These are phyloP conservation scores for Acer campestre DNA, from an alignment of 345 rosid genomes.

Conservation along the genomic window DNA sequence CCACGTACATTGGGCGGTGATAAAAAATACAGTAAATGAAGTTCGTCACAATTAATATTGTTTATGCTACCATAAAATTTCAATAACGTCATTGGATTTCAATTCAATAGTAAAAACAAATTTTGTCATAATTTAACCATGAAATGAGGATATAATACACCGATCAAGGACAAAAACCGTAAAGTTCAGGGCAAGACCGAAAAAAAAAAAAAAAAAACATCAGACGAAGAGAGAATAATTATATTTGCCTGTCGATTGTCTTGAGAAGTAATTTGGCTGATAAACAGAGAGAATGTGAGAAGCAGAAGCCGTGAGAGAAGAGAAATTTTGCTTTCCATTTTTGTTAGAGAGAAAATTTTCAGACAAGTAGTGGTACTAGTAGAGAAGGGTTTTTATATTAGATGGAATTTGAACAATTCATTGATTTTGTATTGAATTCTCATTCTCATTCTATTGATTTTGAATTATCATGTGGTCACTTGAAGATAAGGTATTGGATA, in stretches of 20 bases:
- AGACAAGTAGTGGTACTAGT: neutral
- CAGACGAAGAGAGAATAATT: too few species aligned
- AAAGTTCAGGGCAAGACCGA: neutral
- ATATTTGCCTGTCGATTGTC: slow-evolving; percentile 27
- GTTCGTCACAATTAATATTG: too few species aligned
- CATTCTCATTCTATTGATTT: too few species aligned
- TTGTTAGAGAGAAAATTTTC: neutral
- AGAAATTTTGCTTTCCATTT: slow-evolving; percentile 13
- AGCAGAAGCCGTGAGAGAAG: slow-evolving; percentile 15
- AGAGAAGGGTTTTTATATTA: neutral
- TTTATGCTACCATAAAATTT: neutral
- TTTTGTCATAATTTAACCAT: neutral
- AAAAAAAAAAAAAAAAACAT: neutral
- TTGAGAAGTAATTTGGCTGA: slow-evolving; percentile 19
- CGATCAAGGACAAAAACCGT: neutral
- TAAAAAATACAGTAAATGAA: too few species aligned
- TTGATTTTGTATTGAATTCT: too few species aligned
- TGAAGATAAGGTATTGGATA: too few species aligned
- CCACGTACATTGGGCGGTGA: too few species aligned
- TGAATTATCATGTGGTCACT: too few species aligned
- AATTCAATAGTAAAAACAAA: neutral
- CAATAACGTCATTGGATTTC: neutral
- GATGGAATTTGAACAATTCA: too few species aligned
- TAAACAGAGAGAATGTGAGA: neutral
- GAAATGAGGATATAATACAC: neutral